Evolutionary conservation across 352 stramenopile species (phyloP).

Genomic region (Pythium pectinolyticum): DNA sequence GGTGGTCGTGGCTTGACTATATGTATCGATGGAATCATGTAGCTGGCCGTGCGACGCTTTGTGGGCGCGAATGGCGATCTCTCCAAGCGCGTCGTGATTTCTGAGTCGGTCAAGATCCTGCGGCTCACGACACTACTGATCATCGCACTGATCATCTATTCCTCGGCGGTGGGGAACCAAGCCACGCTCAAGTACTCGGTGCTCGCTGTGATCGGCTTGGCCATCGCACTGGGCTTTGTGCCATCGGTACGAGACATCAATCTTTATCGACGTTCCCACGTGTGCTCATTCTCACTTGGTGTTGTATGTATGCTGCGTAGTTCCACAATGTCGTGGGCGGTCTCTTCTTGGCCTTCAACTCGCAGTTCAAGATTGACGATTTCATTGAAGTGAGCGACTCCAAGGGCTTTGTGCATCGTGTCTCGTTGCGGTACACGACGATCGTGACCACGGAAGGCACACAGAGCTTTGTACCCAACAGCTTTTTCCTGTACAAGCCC

Average conservation of each 20-base stretch:
- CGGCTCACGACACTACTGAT: slow-evolving; percentile 75
- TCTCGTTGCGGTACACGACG: slow-evolving; percentile 84
- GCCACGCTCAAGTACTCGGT: slow-evolving; percentile 82
- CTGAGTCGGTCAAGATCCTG: slow-evolving; percentile 88
- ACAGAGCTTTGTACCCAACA: slow-evolving; percentile 83
- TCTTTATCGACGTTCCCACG: too few species aligned
- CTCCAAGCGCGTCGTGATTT: slow-evolving; percentile 89
- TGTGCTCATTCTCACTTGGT: background rate
- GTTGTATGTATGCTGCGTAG: slow-evolving; percentile 9
- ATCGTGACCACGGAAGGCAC: slow-evolving; percentile 80
- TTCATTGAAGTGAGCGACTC: slow-evolving; percentile 81
- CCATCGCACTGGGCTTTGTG: slow-evolving; percentile 84
- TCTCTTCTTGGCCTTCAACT: slow-evolving; percentile 88
- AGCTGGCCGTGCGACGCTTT: slow-evolving; percentile 79
- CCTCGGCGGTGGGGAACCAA: slow-evolving; percentile 68
- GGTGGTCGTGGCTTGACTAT: background rate
- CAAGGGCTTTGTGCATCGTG: slow-evolving; percentile 78
- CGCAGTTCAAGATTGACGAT: slow-evolving; percentile 87
- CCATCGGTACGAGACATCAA: slow-evolving; percentile 56
- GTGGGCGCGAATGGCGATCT: slow-evolving; percentile 76
- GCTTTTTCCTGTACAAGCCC: slow-evolving; percentile 89
- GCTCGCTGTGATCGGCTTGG: slow-evolving; percentile 77
- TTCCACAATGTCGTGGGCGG: slow-evolving; percentile 88
- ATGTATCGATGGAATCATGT: background rate
- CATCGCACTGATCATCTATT: slow-evolving; percentile 86